Evolutionary conservation across 164 flowering plant genomes (phyloP), one percentile per base, ranked within the genome.

Genomic region (Berberis vulgaris): DNA sequence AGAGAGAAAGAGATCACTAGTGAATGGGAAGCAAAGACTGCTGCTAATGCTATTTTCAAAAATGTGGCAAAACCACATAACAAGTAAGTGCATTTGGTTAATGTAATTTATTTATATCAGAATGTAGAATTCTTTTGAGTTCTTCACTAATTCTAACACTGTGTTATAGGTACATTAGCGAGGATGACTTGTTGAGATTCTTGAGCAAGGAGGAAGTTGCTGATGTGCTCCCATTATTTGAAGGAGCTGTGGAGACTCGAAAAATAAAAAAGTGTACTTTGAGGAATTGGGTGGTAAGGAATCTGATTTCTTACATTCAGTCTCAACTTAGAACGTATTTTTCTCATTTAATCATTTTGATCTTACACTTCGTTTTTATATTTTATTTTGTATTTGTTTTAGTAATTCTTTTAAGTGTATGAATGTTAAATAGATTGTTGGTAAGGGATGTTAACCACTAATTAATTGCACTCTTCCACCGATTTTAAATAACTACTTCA

Each of bases 11-110:
- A 83, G 72, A 88, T 90, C 54, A 85, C 79, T 40, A 82, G 73
- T 64, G 97, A 93, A 72, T 73, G 72, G 81, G 95, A 90, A 68
- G 98, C 97, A 52, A 83, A 69, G 77, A 77, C 76, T 40, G 90
- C 87, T 56, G 96, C 96, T 62, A 64, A 72, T 55, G 65, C 53
- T 60, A 86, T 93, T 61, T 90, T 90, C 72, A 68, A 47, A 59
- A 93, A 88, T 72, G 96, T 93, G 1, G 98, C 96, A 41, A 80
- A 81, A 79, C 85, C 76, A 62, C 74, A 80, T 26, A 11, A 54
- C 81, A 86, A 84, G 97, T 93, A 69, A 83, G 92, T 9, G 65
- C 12, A 61, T 60, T 43, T 46, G 61, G 26, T 43, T 1, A 54
- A 6, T 6, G 1, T 44, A 38, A 13, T 43, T 12, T 43, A 46